These are phyloP conservation scores for Spizellomyces sp. DNA, from an alignment of 192 early-diverging fungal genomes.

Conservation along the genomic window DNA sequence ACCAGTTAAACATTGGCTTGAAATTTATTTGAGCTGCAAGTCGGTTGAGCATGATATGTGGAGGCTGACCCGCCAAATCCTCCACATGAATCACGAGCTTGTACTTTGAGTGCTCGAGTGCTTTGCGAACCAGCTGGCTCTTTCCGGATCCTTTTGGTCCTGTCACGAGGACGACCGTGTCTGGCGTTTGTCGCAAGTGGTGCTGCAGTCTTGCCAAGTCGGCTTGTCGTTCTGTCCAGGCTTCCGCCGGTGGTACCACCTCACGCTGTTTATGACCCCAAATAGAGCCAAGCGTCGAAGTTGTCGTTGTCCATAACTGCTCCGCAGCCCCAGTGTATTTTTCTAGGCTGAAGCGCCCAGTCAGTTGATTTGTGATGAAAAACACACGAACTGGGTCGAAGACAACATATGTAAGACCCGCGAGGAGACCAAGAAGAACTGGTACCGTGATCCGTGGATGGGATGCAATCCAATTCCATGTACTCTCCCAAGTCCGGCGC, in stretches of 20 bases:
- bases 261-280: constrained; percentile 16
- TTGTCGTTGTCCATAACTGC: constrained; percentile 35
- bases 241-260: neutral
- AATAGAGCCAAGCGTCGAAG: constrained; percentile 3
- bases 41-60: constrained; percentile 70
- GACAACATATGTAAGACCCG: constrained; percentile 75
- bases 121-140: constrained; percentile 71
- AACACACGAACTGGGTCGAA: constrained; percentile 94
- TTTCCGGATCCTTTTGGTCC: constrained; percentile 89
- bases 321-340: constrained; percentile 50
- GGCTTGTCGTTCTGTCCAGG: constrained; percentile 62
- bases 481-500: constrained; percentile 61
- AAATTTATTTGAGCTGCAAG: constrained; percentile 88
- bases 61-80: constrained; percentile 72
- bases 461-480: constrained; percentile 49
- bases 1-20: constrained; percentile 86
- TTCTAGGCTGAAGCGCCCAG: constrained; percentile 73
- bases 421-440: constrained; percentile 73
- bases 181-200: constrained; percentile 63
- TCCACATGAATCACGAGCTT: constrained; percentile 81
- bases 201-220: constrained; percentile 57
- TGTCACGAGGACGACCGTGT: constrained; percentile 80
- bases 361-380: constrained; percentile 83
- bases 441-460: constrained; percentile 79
- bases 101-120: constrained; percentile 57